Percentiles rank a stretch among this genome's conserved stretches.
These are phyloP conservation scores for Candida tetrigidarum DNA, from an alignment of 1,139 yeast genomes.

Conservation along the genomic window DNA sequence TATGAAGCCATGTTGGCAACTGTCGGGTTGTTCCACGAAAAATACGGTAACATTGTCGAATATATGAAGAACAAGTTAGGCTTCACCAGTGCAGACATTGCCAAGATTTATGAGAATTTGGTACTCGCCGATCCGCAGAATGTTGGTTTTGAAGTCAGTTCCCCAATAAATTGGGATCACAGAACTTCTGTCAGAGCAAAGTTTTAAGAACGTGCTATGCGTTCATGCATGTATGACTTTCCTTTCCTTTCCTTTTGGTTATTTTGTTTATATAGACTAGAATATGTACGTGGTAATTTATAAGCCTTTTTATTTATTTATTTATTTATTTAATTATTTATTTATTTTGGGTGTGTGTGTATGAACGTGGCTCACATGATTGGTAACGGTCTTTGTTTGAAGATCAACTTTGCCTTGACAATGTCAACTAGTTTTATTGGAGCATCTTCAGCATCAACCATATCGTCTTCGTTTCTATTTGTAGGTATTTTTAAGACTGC, in stretches of 20 bases:
- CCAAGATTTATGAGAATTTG: constrained; percentile 49
- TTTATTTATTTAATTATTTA: too few species aligned
- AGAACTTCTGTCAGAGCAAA: constrained; percentile 19
- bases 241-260: too few species aligned
- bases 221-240: too few species aligned
- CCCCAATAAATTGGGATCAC: constrained; percentile 32
- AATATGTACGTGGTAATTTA: neutral
- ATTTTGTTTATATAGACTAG: neutral
- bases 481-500: constrained; percentile 56
- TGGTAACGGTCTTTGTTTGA: constrained; percentile 71
- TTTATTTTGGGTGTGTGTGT: neutral
- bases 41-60: constrained; percentile 61
- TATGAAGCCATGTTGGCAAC: constrained; percentile 77
- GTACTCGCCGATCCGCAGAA: constrained; percentile 29
- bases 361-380: constrained; percentile 52
- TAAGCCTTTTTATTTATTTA: too few species aligned
- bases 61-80: constrained; percentile 55
- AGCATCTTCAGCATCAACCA: constrained; percentile 16
- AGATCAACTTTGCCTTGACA: constrained; percentile 57
- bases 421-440: constrained; percentile 59
- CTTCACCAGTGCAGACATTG: constrained; percentile 53
- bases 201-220: constrained; percentile 13
- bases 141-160: constrained; percentile 23
- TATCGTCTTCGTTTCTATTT: constrained; percentile 22
- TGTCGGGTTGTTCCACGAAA: constrained; percentile 49